phyloP scores from a whole-genome alignment of 176 grass and related monocot genomes.

The Oryza glumipatula region DNA sequence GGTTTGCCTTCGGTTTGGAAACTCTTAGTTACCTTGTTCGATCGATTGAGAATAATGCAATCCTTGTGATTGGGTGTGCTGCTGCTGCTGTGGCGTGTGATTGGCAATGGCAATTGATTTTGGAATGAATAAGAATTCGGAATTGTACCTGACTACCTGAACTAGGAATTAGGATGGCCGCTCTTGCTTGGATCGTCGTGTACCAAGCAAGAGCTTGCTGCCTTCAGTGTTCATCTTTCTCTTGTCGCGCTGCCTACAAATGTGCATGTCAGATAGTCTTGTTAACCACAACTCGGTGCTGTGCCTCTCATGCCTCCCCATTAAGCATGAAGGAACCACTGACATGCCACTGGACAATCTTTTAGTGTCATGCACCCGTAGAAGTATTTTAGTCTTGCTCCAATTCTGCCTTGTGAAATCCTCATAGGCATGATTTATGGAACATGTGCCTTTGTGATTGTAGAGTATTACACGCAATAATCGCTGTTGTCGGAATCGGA shows the following conservation, averaged over 20 bases:
- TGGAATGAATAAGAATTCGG: constrained; percentile 23
- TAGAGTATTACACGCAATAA: not conserved
- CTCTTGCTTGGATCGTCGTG: not conserved
- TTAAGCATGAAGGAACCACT: not conserved
- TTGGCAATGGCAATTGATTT: not conserved
- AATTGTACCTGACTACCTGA: not conserved
- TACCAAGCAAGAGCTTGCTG: not conserved
- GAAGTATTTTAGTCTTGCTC: not conserved
- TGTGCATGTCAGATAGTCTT: not conserved
- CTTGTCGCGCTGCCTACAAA: not conserved
- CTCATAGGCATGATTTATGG: not conserved
- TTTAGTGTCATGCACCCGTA: not conserved
- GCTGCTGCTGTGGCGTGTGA: not conserved
- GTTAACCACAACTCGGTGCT: not conserved
- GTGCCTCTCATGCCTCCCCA: not conserved
- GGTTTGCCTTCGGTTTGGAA: not conserved
- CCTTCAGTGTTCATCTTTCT: not conserved
- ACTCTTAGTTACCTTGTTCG: not conserved
- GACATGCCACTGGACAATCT: not conserved
- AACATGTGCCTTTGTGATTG: not conserved
- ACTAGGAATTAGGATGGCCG: not conserved
- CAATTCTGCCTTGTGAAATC: not conserved
- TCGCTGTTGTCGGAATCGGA: not conserved
- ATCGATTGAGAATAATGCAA: constrained; percentile 30
- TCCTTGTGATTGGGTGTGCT: constrained; percentile 6